phyloP scores from a whole-genome alignment of 805 yeast genomes.

The Yamadazyma olivae region DNA sequence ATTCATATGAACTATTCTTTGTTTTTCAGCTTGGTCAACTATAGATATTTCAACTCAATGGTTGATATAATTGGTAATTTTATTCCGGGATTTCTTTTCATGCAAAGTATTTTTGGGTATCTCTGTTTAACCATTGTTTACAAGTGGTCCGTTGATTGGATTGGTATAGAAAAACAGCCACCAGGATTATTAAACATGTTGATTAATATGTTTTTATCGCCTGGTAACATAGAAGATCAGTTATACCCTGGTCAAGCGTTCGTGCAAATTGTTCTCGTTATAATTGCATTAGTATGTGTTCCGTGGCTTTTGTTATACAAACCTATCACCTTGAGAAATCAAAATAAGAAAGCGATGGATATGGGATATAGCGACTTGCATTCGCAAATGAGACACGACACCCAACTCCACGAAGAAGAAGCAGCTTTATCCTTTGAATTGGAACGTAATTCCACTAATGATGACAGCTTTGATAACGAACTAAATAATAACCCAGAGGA shows the following conservation, averaged over 20 bases:
- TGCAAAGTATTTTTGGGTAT: slow-evolving; percentile 77
- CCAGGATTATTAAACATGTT: slow-evolving; percentile 74
- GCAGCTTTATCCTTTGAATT: slow-evolving; percentile 21
- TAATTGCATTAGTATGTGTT: slow-evolving; percentile 63
- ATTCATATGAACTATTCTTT: slow-evolving; percentile 72
- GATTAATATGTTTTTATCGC: slow-evolving; percentile 71
- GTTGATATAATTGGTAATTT: slow-evolving; percentile 72
- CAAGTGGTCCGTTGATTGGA: slow-evolving; percentile 76
- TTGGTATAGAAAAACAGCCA: slow-evolving; percentile 56
- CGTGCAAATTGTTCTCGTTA: slow-evolving; percentile 56
- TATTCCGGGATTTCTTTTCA: slow-evolving; percentile 68
- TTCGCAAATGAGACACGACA: slow-evolving; percentile 24
- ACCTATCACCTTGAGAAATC: slow-evolving; percentile 48
- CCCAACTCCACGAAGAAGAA: slow-evolving; percentile 42
- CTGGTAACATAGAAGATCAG: slow-evolving; percentile 65
- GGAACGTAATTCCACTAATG: slow-evolving; percentile 10
- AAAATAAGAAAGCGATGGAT: slow-evolving; percentile 31
- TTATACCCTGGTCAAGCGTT: slow-evolving; percentile 63
- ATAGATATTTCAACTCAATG: slow-evolving; percentile 51
- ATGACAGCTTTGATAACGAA: slow-evolving; percentile 9
- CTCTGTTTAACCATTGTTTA: slow-evolving; percentile 62
- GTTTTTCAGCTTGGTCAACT: slow-evolving; percentile 64
- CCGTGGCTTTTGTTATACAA: slow-evolving; percentile 71
- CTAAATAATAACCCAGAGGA: slow-evolving; percentile 12
- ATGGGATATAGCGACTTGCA: slow-evolving; percentile 38